Base-by-base conservation (phyloP, 2,329 filamentous ascomycete genomes). In the Colletotrichum musae region DNA sequence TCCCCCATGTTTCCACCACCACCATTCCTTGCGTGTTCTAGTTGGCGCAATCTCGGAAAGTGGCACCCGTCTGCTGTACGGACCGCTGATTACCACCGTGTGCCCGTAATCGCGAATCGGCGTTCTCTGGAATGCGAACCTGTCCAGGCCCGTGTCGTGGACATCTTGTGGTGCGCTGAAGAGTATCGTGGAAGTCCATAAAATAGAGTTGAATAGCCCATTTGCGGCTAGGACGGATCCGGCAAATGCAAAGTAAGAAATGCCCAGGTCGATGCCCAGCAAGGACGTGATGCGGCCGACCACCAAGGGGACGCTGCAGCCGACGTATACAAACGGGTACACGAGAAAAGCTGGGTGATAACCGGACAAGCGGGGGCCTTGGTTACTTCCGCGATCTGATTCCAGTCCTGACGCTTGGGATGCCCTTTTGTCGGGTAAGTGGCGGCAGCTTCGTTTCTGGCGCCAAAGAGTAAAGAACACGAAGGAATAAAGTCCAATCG, bases 251-350 rank as follows among this genome's bases (percentile, higher is more conserved):
- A 87, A 88, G 73, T 86, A 89, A 1, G 74, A 72, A 2, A 85
- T 77, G 0, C 85, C 81, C 13, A 87, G 80, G 0, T 78, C 53
- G 28, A 79, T 75, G 2, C 86, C 85, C 0, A 85, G 81, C 82
- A 91, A 88, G 52, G 83, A 82, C 45, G 84, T 84, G 76, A 91
- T 88, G 62, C 89, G 85, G 24, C 87, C 87, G 0, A 87, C 82
- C 13, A 88, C 88, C 1, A 91, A 80, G 0, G 89, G 90, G 0
- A 88, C 80, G 0, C 88, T 91, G 76, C 89, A 89, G n/a, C 90
- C 71, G 28, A 90, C 82, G 74, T 91, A 91, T 70, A 91, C 87
- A 64, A 89, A 73, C 0, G 89, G 89, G 71, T 92, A 92, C 3
- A 89, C 80, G 32, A 90, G 88, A 71, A 91, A 86, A 39, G 84